These are phyloP conservation scores for Orobanche coerulescens DNA, from an alignment of 257 asterid genomes.

Conservation along the genomic window DNA sequence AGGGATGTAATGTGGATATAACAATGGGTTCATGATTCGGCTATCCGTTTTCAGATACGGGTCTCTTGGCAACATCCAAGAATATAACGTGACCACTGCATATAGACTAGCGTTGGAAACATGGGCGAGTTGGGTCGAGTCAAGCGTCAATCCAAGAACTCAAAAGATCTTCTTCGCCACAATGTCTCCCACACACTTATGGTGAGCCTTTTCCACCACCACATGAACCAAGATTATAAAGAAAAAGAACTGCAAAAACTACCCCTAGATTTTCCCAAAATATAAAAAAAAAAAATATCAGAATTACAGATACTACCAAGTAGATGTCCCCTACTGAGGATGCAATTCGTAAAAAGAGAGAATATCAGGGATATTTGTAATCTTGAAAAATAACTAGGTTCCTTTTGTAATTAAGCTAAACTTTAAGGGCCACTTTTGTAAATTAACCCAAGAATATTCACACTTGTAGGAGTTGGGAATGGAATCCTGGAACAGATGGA, in stretches of 20 bases:
- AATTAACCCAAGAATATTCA: background rate
- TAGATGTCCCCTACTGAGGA: too few species aligned
- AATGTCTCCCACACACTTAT: slow-evolving; percentile 84
- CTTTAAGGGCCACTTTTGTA: background rate
- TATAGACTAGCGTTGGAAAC: slow-evolving; percentile 68
- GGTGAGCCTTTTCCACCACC: slow-evolving; percentile 32
- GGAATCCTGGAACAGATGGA: slow-evolving; percentile 72
- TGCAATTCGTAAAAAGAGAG: too few species aligned
- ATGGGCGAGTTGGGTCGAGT: slow-evolving; percentile 71
- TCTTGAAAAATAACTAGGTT: background rate
- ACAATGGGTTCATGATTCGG: background rate
- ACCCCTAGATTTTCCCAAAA: too few species aligned
- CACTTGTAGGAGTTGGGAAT: slow-evolving; percentile 73
- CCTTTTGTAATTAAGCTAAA: background rate
- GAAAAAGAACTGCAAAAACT: too few species aligned
- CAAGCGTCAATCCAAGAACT: slow-evolving; percentile 35
- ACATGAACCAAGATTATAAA: background rate
- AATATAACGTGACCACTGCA: slow-evolving; percentile 64
- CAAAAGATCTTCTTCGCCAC: slow-evolving; percentile 66
- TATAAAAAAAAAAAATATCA: too few species aligned
- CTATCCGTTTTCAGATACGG: slow-evolving; percentile 41
- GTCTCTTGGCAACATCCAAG: slow-evolving; percentile 38
- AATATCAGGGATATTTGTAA: background rate
- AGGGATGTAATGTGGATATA: background rate
- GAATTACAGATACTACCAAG: too few species aligned